These are phyloP conservation scores for Cornus florida DNA, from an alignment of 148 eudicot genomes.

Conservation along the genomic window DNA sequence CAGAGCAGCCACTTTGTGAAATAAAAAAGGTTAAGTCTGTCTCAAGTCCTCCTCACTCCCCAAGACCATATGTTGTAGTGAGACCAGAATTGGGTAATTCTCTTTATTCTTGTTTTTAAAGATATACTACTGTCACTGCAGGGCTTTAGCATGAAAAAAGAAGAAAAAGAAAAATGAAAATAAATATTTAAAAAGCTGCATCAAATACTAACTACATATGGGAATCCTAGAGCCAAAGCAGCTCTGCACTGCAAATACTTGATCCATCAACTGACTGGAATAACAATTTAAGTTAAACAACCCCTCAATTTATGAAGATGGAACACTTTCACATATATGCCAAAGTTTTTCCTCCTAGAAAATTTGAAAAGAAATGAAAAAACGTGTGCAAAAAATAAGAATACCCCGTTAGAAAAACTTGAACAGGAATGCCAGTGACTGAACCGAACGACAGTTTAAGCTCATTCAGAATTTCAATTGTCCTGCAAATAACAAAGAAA, in stretches of 20 bases:
- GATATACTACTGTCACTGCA: too few species aligned
- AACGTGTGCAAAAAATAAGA: constrained; percentile 2
- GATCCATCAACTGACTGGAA: too few species aligned
- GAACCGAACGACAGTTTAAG: constrained; percentile 58
- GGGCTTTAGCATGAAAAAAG: too few species aligned
- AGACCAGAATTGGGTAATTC: too few species aligned
- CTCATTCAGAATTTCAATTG: constrained; percentile 54
- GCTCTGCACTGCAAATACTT: neutral
- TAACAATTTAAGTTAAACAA: neutral
- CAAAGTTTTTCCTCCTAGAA: neutral
- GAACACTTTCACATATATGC: neutral
- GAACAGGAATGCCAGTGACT: constrained; percentile 59
- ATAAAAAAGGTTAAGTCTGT: too few species aligned
- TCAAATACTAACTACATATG: neutral
- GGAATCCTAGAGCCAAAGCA: neutral
- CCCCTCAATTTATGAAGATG: neutral
- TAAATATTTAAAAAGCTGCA: neutral
- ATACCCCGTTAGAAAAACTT: constrained; percentile 83
- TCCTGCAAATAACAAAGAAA: constrained; percentile 42
- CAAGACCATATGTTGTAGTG: too few species aligned
- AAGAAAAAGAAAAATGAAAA: too few species aligned
- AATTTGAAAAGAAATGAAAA: neutral
- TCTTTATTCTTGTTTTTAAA: too few species aligned
- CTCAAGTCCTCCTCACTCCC: too few species aligned
- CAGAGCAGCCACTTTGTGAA: too few species aligned